Evolutionary conservation across 2,329 filamentous ascomycete genomes (phyloP), one percentile per base, ranked within the genome.

Genomic region (Talaromyces marneffei): DNA sequence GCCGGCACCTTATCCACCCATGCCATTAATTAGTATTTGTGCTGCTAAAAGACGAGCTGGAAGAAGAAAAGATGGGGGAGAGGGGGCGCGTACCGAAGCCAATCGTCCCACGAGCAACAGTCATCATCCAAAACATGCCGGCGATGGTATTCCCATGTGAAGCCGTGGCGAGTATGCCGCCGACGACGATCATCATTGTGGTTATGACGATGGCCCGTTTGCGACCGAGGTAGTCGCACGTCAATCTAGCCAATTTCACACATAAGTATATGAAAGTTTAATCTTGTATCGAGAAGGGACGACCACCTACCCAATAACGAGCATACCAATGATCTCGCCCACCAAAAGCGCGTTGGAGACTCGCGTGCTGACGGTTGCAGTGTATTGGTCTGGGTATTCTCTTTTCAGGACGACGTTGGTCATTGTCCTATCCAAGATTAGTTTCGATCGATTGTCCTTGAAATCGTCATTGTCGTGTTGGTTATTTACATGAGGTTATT

Each of bases 61-160:
- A 44, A 6, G 0, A 37, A 37, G 16, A 27, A 44, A 10, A 20
- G 10, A 42, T 16, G 9, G n/a, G 12, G 6, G 23, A 25, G 14
- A n/a, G 8, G 6, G n/a, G 7, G 18, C n/a, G 5, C 12, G n/a
- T 20, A 48, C 80, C 80, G 18, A 82, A 78, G 2, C 80, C 78
- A 12, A 78, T 76, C 20, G 81, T 72, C 4, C 81, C 80, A 44
- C 81, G 75, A 4, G 79, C 75, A 18, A 82, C 69, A 0, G 78
- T 80, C 72, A 82, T 71, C 75, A 82, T 82, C 79, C 80, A 82
- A 60, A 81, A 79, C 78, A 83, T 82, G 61, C 78, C 79, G 18
- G 77, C 62, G 33, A 78, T 75, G 2, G 79, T 82, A 4, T 70
- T 65, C 9, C 80, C 80, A 60, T 78, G 69, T 0, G 78, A 72